These are phyloP conservation scores for Gossypium raimondii DNA, from an alignment of 345 rosid genomes.

Conservation along the genomic window DNA sequence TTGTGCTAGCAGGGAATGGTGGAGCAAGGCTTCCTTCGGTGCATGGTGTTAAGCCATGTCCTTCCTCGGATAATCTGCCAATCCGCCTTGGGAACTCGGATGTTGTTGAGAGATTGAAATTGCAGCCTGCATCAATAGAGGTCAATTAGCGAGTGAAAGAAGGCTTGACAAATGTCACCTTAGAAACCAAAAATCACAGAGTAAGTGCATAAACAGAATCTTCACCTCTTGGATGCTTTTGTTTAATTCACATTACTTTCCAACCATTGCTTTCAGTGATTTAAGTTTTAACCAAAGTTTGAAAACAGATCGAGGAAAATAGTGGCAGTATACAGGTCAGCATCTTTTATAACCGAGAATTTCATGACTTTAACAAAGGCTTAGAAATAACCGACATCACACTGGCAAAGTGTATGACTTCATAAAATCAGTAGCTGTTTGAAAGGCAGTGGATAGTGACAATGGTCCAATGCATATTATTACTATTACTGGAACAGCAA, in stretches of 20 bases:
- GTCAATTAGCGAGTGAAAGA: background rate
- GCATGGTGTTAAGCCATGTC: background rate
- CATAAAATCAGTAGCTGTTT: background rate
- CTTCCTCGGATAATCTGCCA: background rate
- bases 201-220: background rate
- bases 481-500: background rate
- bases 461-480: background rate
- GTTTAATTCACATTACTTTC: background rate
- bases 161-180: background rate
- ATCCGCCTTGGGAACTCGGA: constrained; percentile 1
- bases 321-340: background rate
- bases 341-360: background rate
- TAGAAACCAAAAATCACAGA: background rate
- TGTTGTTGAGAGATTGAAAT: background rate
- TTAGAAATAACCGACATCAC: background rate
- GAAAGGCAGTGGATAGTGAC: background rate
- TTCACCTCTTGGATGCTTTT: background rate
- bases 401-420: background rate
- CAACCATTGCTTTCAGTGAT: background rate
- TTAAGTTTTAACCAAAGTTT: background rate
- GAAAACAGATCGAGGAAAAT: background rate
- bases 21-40: background rate
- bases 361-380: background rate
- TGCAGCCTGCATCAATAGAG: background rate
- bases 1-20: background rate